Conservation (phyloP, 139 green algal genomes). For the Trebouxia sp. region DNA sequence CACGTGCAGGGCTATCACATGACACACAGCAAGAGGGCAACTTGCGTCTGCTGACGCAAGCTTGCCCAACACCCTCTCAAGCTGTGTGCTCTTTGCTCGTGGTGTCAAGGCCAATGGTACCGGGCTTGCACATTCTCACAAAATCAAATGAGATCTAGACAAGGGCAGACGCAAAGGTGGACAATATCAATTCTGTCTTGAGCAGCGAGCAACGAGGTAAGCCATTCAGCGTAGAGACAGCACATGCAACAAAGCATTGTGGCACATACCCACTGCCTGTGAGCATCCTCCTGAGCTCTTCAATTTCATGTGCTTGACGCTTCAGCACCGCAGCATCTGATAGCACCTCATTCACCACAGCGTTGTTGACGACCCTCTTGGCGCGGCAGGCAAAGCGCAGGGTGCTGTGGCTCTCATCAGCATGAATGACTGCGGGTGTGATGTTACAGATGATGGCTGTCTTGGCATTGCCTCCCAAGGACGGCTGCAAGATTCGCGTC, state of each 20-base stretch:
- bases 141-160: too few species aligned
- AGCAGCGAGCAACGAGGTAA: too few species aligned
- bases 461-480: constrained; percentile 94
- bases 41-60: neutral
- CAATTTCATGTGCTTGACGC: constrained; percentile 80
- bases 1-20: neutral
- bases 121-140: too few species aligned
- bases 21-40: constrained; percentile 25
- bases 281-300: constrained; percentile 65
- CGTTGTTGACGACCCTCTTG: constrained; percentile 95
- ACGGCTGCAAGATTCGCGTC: constrained; percentile 90
- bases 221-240: too few species aligned
- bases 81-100: too few species aligned
- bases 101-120: too few species aligned
- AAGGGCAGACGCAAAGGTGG: too few species aligned
- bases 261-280: constrained; percentile 46
- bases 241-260: neutral
- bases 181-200: too few species aligned
- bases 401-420: constrained; percentile 92
- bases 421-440: constrained; percentile 75
- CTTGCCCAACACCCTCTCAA: too few species aligned
- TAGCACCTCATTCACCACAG: constrained; percentile 84
- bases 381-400: constrained; percentile 91
- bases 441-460: constrained; percentile 95
- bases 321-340: constrained; percentile 84